Evolutionary conservation across 345 rosid species (phyloP).

Genomic region (Hibiscus trionum): DNA sequence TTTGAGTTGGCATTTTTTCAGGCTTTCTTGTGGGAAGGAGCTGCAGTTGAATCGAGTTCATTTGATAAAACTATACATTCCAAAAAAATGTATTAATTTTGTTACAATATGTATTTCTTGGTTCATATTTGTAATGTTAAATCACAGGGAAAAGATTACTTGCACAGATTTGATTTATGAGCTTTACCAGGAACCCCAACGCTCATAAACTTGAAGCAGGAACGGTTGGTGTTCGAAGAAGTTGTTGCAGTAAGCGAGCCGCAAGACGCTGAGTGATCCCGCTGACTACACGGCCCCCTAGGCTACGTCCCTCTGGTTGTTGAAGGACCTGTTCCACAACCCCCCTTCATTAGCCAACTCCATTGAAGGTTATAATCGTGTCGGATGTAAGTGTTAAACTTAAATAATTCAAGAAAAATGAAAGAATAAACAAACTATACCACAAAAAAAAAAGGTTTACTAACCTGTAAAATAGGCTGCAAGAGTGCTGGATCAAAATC

Average conservation of each 20-base stretch:
- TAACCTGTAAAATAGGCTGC: slow-evolving; percentile 76
- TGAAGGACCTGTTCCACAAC: slow-evolving; percentile 68
- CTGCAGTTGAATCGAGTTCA: slow-evolving; percentile 14
- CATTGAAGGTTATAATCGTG: neutral
- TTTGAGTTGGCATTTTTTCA: slow-evolving; percentile 92
- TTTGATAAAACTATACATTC: neutral
- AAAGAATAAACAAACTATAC: slow-evolving; percentile 10
- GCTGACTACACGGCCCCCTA: slow-evolving; percentile 68
- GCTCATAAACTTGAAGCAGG: slow-evolving; percentile 34
- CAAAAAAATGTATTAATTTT: neutral
- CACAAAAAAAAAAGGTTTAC: slow-evolving; percentile 3
- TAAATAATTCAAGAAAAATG: too few species aligned
- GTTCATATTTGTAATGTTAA: neutral
- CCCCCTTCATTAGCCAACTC: slow-evolving; percentile 5
- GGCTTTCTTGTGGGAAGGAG: slow-evolving; percentile 29
- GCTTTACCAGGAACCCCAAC: neutral
- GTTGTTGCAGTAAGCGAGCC: slow-evolving; percentile 47
- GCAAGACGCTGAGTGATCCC: slow-evolving; percentile 63
- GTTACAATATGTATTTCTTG: neutral
- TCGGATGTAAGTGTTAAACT: too few species aligned
- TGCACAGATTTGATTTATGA: too few species aligned
- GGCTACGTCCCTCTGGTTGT: slow-evolving; percentile 74
- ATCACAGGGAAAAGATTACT: slow-evolving; percentile 17
- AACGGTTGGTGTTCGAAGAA: slow-evolving; percentile 45
- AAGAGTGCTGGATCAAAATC: slow-evolving; percentile 72